phyloP scores from a whole-genome alignment of 148 eudicot genomes.

The Amaranthus cruentus region DNA sequence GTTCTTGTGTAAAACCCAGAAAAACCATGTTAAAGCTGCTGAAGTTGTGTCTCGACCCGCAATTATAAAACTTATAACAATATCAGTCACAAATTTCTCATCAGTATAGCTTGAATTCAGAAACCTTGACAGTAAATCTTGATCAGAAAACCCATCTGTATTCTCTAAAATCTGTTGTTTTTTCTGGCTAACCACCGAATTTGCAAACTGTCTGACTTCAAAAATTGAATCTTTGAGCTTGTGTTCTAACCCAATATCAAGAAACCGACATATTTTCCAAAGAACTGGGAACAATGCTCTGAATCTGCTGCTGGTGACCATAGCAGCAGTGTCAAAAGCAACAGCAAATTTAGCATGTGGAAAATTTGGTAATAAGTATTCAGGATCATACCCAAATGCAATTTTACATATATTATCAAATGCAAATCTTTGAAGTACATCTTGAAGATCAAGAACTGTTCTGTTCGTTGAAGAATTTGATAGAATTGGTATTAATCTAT shows the following conservation, averaged over 20 bases:
- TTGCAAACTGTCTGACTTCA: conserved; percentile 21
- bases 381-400: conserved; percentile 42
- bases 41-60: conserved; percentile 43
- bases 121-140: conserved; percentile 37
- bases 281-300: conserved; percentile 11
- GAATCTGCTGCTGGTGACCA: conserved; percentile 21
- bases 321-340: conserved; percentile 32
- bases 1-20: conserved; percentile 31
- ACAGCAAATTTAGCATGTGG: conserved; percentile 23
- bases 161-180: not conserved
- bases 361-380: conserved; percentile 22
- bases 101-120: conserved; percentile 25
- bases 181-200: conserved; percentile 1
- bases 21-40: conserved; percentile 39
- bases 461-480: conserved; percentile 3
- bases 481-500: conserved; percentile 30
- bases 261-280: conserved; percentile 30
- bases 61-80: conserved; percentile 35
- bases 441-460: conserved; percentile 11
- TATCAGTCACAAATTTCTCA: conserved; percentile 33
- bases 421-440: conserved; percentile 18
- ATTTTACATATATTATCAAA: conserved; percentile 27
- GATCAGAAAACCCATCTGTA: too few relatives aligned
- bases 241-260: conserved; percentile 35
- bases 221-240: conserved; percentile 21